Conservation (phyloP, 2,329 filamentous ascomycete genomes). For the Epichloe brachyelytri region DNA sequence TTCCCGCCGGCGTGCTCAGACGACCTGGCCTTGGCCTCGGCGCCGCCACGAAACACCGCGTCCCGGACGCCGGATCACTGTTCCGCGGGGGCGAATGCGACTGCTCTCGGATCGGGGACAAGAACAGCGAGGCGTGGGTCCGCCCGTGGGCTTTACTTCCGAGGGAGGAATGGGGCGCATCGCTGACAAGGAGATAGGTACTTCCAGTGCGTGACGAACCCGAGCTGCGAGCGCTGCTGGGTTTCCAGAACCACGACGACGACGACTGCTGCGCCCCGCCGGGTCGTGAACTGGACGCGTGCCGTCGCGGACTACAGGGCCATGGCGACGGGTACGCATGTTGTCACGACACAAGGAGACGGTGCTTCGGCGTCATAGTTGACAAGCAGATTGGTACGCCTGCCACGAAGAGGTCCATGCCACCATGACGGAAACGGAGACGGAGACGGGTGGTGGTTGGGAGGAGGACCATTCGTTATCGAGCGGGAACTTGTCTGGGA, state of each 20-base stretch:
- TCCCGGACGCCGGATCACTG: conserved; percentile 7
- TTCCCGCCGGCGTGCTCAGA: not conserved
- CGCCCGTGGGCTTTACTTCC: not conserved
- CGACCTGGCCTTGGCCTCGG: too few relatives aligned
- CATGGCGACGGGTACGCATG: conserved; percentile 1
- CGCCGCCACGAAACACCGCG: too few relatives aligned
- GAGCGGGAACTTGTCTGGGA: too few relatives aligned
- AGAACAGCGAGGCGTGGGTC: conserved; percentile 17
- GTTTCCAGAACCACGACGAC: not conserved
- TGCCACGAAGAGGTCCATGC: not conserved
- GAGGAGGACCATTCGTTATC: too few relatives aligned
- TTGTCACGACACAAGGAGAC: too few relatives aligned
- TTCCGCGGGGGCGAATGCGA: conserved; percentile 14
- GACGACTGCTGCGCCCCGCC: not conserved
- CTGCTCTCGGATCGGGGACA: conserved; percentile 15
- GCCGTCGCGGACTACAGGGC: not conserved
- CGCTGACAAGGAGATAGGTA: conserved; percentile 11
- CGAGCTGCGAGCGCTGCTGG: conserved; percentile 16
- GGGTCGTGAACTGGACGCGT: not conserved
- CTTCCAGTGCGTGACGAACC: conserved; percentile 23
- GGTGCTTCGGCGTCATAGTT: too few relatives aligned
- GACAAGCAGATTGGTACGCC: too few relatives aligned
- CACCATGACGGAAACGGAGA: conserved; percentile 3
- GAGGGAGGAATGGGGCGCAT: not conserved
- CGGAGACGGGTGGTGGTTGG: not conserved